phyloP scores from a whole-genome alignment of 2,329 filamentous ascomycete species.

The Akanthomyces muscarius region DNA sequence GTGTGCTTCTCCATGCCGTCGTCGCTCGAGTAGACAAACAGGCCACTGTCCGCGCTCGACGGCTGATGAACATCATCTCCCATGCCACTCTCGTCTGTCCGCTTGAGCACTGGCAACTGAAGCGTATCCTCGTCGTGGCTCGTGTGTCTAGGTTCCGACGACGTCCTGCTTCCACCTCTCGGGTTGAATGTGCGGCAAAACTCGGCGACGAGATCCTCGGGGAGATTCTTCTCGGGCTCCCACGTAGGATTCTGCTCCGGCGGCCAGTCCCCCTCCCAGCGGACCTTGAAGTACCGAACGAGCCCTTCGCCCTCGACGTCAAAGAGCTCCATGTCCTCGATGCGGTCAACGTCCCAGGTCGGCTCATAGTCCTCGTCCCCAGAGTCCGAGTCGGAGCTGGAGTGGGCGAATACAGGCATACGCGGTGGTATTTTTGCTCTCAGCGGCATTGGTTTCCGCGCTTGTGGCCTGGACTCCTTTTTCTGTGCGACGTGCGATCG shows the following conservation, averaged over 20 bases:
- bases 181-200: constrained; percentile 32
- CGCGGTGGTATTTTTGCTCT: not conserved
- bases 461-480: not conserved
- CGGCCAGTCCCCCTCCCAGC: constrained; percentile 56
- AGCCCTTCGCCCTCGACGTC: constrained; percentile 33
- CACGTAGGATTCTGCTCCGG: constrained; percentile 53
- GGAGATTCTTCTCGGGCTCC: constrained; percentile 53
- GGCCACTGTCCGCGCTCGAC: not conserved
- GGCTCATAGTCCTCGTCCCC: constrained; percentile 23
- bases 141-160: not conserved
- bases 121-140: not conserved
- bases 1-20: not conserved
- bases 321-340: constrained; percentile 40
- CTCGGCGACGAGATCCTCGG: constrained; percentile 35
- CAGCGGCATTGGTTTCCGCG: not conserved
- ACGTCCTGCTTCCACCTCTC: not conserved
- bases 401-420: not conserved
- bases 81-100: not conserved
- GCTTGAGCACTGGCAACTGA: not conserved
- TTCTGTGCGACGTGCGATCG: not conserved
- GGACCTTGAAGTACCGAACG: constrained; percentile 47
- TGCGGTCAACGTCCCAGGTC: constrained; percentile 41
- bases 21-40: constrained; percentile 15
- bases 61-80: not conserved
- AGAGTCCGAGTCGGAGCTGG: not conserved